phyloP scores from a whole-genome alignment of 2,329 filamentous ascomycete species.

The Hirsutella thompsonii region DNA sequence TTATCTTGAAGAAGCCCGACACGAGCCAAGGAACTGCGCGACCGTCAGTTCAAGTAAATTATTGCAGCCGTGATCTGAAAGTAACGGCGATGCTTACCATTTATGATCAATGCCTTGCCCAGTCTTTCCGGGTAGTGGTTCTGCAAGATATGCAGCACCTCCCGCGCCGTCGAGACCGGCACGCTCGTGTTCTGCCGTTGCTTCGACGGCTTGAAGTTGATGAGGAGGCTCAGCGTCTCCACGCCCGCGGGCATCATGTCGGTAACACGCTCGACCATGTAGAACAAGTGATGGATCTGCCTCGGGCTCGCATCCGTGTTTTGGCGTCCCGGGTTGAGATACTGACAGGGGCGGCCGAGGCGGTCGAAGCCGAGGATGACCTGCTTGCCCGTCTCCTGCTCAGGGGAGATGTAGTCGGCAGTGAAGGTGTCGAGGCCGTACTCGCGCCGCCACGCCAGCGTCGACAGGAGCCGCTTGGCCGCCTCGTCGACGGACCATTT shows the following conservation, averaged over 20 bases:
- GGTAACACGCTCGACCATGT: constrained; percentile 83
- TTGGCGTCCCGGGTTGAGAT: constrained; percentile 79
- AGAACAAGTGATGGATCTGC: constrained; percentile 89
- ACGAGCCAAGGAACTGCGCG: constrained; percentile 74
- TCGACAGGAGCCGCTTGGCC: constrained; percentile 65
- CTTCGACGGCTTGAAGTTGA: constrained; percentile 80
- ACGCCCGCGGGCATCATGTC: constrained; percentile 80
- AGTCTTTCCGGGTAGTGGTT: constrained; percentile 91
- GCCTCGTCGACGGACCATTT: constrained; percentile 76
- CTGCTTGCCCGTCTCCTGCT: constrained; percentile 97
- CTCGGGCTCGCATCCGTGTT: constrained; percentile 80
- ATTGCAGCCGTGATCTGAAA: no score
- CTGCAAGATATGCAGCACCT: constrained; percentile 85
- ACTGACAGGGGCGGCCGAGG: constrained; percentile 74
- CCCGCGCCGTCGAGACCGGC: constrained; percentile 60
- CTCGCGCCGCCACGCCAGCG: constrained; percentile 78
- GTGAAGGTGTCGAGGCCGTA: constrained; percentile 74
- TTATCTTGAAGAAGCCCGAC: constrained; percentile 88
- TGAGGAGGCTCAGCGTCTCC: constrained; percentile 74
- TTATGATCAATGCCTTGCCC: constrained; percentile 78
- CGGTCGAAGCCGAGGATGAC: constrained; percentile 80
- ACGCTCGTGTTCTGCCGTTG: constrained; percentile 61
- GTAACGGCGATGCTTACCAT: constrained; percentile 45
- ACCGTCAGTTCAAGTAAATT: no score
- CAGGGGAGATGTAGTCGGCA: constrained; percentile 76